phyloP scores from a whole-genome alignment of 2,329 filamentous ascomycete genomes.

The Colletotrichum simmondsii region DNA sequence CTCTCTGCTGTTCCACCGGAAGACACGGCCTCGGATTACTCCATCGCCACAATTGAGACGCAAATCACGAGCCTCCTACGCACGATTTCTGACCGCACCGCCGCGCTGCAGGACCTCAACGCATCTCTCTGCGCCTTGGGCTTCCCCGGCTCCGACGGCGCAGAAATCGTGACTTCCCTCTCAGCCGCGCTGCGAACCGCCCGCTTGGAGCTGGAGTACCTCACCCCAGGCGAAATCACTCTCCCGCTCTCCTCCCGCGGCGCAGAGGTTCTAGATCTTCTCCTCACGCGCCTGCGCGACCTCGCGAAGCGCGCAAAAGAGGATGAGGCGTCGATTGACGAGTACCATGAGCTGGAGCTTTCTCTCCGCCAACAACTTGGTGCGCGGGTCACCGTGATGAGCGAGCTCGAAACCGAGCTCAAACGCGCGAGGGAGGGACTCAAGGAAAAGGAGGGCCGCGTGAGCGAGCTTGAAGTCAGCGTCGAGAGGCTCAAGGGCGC shows the following conservation, averaged over 20 bases:
- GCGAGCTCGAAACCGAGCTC: slow-evolving; percentile 57
- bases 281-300: slow-evolving; percentile 61
- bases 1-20: slow-evolving; percentile 44
- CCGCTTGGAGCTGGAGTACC: slow-evolving; percentile 70
- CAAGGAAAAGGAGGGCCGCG: slow-evolving; percentile 48
- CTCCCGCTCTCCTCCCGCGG: slow-evolving; percentile 64
- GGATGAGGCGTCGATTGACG: slow-evolving; percentile 66
- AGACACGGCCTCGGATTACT: slow-evolving; percentile 25
- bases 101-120: slow-evolving; percentile 57
- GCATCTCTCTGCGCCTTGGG: slow-evolving; percentile 59
- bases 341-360: slow-evolving; percentile 67
- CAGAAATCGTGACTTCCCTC: slow-evolving; percentile 61
- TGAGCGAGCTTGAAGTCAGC: slow-evolving; percentile 60
- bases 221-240: slow-evolving; percentile 67
- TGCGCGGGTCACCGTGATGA: slow-evolving; percentile 62
- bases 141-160: slow-evolving; percentile 59
- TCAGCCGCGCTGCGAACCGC: slow-evolving; percentile 63
- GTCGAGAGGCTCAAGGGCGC: slow-evolving; percentile 63
- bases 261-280: slow-evolving; percentile 65
- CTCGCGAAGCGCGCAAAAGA: slow-evolving; percentile 59
- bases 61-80: slow-evolving; percentile 56
- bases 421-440: slow-evolving; percentile 45
- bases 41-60: slow-evolving; percentile 48
- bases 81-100: slow-evolving; percentile 59
- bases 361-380: slow-evolving; percentile 67